Evolutionary conservation across 2,329 filamentous ascomycete genomes (phyloP), one percentile per base, ranked within the genome.

Genomic region (Exophiala bonariae): DNA sequence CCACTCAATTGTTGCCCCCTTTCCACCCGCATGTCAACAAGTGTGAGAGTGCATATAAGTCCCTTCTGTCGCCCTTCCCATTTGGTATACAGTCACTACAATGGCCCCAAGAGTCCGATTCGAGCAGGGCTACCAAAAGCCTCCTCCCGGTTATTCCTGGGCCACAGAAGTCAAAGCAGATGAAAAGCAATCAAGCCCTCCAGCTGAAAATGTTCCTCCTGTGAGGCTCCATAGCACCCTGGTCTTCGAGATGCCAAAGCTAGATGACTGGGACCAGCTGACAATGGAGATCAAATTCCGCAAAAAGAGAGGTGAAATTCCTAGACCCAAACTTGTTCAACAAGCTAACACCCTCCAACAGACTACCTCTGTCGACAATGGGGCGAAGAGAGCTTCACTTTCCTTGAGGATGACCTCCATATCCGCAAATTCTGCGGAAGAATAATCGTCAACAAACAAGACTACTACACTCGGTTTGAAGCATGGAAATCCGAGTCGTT

Each of bases 241-340:
- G 8, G 40, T 49, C 35, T 49, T 49, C 35, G 11, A 22, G 7
- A 52, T 52, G 49, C 22, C 38, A 3, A 48, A 47, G 33, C 38
- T 39, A 5, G 6, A 13, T 11, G 44, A 35, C n/a, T 52, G 49
- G 49, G 34, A 44, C 17, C 14, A 23, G 9, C n/a, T 52, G 44
- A 28, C 32, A 14, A 1, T 35, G 9, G 23, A 23, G 9, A 26
- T 5, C 9, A 39, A 40, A 30, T 32, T 41, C 14, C 30, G 19
- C 7, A 30, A 13, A 10, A 51, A 47, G 22, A 16, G 39, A 33
- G 30, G 47, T 38, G 17, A 40, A 35, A 30, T 11, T n/a, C 32
- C 32, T n/a, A 14, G 6, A 14, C 28, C 28, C 16, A 8, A 31
- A 14, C 13, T 17, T 16, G 3, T 39, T 6, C 10, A 14, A 10